Evolutionary conservation across 805 yeast genomes (phyloP), one percentile per base, ranked within the genome.

Genomic region (Dipodascus geniculatus): DNA sequence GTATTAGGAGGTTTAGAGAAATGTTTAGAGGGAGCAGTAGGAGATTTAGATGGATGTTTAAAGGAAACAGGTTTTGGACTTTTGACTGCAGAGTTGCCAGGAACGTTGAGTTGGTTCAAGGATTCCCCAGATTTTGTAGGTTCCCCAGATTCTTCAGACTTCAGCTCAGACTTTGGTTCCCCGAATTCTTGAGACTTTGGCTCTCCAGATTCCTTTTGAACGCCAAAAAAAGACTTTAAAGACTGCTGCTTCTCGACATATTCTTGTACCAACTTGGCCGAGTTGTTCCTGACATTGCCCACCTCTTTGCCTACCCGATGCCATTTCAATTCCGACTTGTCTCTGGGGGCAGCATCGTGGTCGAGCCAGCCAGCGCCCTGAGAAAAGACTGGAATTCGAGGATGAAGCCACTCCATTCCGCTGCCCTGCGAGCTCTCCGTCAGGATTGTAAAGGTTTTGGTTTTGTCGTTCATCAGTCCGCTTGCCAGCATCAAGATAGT

Each of bases 391-490:
- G 97, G 97, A 80, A 87, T 87, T 23, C 97, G 72, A 0, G 70
- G 67, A 64, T 90, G 96, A 2, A 90, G 66, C 85, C 88, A 83
- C 48, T 71, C 66, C 57, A 89, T 57, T 49, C 77, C 77, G 14
- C 8, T 11, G 4, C 44, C 44, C 14, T 83, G 85, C 48, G 96
- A 89, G 68, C 97, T 90, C 67, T 73, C 90, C 60, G 88, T 90
- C 51, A 91, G 89, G 67, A 90, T 90, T 58, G 89, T 87, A 3
- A 79, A 88, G 60, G 89, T 90, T 0, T 71, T 90, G 62, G 97
- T 96, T 1, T 85, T 96, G 1, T 89, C 85, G 11, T 62, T 62
- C 65, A 70, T 80, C 52, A 84, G 59, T 0, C 85, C 88, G 0
- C 95, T 90, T 22, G 87, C 66, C 63, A 77, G 86, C 66, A 85